phyloP scores from a whole-genome alignment of 2,329 filamentous ascomycete genomes.

The Colletotrichum plurivorum region DNA sequence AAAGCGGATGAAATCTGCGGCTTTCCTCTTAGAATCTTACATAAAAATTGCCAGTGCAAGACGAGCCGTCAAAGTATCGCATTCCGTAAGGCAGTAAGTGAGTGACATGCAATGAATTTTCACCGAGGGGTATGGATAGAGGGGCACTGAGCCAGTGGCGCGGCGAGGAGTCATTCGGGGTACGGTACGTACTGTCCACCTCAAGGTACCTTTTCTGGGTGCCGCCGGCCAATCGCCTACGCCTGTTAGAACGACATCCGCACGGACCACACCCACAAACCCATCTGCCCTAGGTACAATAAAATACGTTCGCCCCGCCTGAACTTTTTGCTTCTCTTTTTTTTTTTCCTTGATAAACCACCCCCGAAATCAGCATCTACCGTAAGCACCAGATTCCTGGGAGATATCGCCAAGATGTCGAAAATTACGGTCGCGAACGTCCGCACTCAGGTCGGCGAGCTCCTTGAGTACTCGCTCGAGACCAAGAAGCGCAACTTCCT shows the following conservation, averaged over 20 bases:
- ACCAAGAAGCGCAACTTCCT: slow-evolving; percentile 99
- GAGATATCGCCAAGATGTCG: slow-evolving; percentile 44
- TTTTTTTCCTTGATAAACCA: slow-evolving; percentile 15
- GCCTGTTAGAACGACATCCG: slow-evolving; percentile 21
- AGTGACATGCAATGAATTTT: slow-evolving; percentile 33
- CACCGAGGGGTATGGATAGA: slow-evolving; percentile 13
- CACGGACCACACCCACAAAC: slow-evolving; percentile 35
- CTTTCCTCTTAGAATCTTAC: slow-evolving; percentile 6
- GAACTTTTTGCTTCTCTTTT: slow-evolving; percentile 13
- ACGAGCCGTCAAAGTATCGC: slow-evolving; percentile 9
- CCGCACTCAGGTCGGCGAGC: slow-evolving; percentile 92
- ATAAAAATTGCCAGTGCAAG: slow-evolving; percentile 25
- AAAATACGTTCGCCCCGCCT: slow-evolving; percentile 35
- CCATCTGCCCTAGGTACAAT: slow-evolving; percentile 26
- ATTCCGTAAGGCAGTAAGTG: slow-evolving; percentile 1
- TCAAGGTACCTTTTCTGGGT: neutral
- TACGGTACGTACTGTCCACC: neutral
- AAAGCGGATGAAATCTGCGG: neutral
- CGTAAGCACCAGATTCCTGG: slow-evolving; percentile 43
- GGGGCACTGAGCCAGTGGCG: slow-evolving; percentile 6
- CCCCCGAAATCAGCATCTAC: slow-evolving; percentile 37
- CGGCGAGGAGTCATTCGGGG: slow-evolving; percentile 31
- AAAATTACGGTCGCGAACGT: slow-evolving; percentile 93
- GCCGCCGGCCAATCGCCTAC: slow-evolving; percentile 31
- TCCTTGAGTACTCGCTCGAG: slow-evolving; percentile 95